Conservation (phyloP, 2,329 filamentous ascomycete genomes). For the Orbilia ellipsospora region DNA sequence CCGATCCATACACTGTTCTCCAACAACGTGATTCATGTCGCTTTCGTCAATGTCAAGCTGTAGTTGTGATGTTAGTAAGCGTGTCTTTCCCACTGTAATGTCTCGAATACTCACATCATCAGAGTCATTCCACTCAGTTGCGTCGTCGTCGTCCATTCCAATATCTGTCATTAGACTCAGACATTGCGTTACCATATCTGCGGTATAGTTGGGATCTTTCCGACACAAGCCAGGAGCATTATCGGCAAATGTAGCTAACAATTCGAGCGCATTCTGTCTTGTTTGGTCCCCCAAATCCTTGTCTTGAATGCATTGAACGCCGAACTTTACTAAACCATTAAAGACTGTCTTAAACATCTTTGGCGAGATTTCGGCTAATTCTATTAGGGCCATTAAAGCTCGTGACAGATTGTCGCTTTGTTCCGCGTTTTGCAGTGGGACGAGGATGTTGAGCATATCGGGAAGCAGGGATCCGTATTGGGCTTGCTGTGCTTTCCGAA, state of each 20-base stretch:
- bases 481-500: constrained; percentile 84
- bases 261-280: constrained; percentile 91
- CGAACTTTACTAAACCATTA: constrained; percentile 90
- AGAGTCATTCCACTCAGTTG: constrained; percentile 88
- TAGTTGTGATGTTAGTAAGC: constrained; percentile 12
- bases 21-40: constrained; percentile 95
- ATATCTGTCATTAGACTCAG: constrained; percentile 98
- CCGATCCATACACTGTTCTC: constrained; percentile 98
- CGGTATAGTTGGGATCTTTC: constrained; percentile 90
- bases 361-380: constrained; percentile 90
- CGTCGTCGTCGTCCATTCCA: constrained; percentile 92
- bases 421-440: constrained; percentile 88
- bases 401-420: constrained; percentile 92
- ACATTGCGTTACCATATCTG: constrained; percentile 98
- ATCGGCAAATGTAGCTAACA: constrained; percentile 98
- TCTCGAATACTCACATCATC: constrained; percentile 76
- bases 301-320: constrained; percentile 91
- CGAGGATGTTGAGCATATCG: constrained; percentile 91
- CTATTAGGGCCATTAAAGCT: constrained; percentile 89
- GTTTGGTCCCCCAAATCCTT: constrained; percentile 92
- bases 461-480: constrained; percentile 90
- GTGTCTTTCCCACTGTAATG: too few relatives aligned
- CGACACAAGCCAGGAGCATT: constrained; percentile 93
- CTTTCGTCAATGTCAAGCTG: constrained; percentile 94
- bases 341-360: constrained; percentile 99